Conservation (phyloP, 1,284 basidiomycete genomes). For the Pholiota adiposa region DNA sequence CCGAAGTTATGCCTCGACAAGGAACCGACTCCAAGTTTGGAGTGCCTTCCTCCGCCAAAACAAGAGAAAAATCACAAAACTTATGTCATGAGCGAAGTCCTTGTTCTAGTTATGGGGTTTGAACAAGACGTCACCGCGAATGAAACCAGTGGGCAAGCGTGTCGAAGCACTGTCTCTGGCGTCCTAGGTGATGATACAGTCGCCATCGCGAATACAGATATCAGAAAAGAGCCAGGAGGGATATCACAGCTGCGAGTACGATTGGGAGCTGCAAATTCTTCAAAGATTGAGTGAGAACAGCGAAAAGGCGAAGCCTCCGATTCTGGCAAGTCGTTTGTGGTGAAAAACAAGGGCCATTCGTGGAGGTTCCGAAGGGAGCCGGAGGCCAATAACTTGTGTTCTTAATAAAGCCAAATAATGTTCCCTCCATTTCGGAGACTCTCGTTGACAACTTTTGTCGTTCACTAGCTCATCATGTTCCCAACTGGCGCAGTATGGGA, state of each 20-base stretch:
- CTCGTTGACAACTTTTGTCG: background rate
- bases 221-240: background rate
- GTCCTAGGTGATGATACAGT: too few species aligned
- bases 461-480: slow-evolving; percentile 19
- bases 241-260: background rate
- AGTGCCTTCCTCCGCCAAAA: background rate
- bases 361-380: background rate
- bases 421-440: background rate
- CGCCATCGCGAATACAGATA: background rate
- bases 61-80: background rate
- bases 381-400: slow-evolving; percentile 10
- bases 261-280: background rate
- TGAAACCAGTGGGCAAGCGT: too few species aligned
- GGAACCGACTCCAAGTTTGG: background rate
- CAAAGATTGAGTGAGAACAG: background rate
- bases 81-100: background rate
- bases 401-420: slow-evolving; percentile 12
- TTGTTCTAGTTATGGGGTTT: background rate
- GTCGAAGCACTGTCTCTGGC: too few species aligned
- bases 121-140: background rate
- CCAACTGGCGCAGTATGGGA: slow-evolving; percentile 29
- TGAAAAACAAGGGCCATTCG: background rate
- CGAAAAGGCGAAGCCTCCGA: background rate
- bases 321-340: background rate
- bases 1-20: background rate